These are phyloP conservation scores for Jatropha curcas DNA, from an alignment of 345 rosid species.

Conservation along the genomic window DNA sequence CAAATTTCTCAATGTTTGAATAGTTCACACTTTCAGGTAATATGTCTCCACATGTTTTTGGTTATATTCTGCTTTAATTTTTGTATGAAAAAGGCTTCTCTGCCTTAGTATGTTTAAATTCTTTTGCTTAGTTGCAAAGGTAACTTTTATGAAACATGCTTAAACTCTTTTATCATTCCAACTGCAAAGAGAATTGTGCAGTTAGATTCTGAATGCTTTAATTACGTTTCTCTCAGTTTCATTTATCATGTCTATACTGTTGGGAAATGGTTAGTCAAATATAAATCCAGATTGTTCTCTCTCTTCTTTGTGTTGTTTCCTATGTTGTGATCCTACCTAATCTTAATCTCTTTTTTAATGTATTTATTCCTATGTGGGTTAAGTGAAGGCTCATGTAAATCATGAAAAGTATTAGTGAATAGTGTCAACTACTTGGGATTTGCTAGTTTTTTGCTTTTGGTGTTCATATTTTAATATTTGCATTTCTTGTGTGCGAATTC, in stretches of 20 bases:
- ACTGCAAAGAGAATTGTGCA: neutral
- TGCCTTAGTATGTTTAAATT: neutral
- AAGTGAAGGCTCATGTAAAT: neutral
- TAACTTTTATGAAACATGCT: neutral
- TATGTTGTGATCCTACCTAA: neutral
- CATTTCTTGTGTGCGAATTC: neutral
- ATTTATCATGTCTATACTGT: neutral
- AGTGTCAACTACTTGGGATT: neutral
- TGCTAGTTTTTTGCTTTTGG: neutral
- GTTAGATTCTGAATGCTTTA: neutral
- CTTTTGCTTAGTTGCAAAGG: neutral
- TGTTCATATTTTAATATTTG: neutral
- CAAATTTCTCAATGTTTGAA: slow-evolving; percentile 71
- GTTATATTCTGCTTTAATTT: slow-evolving; percentile 9
- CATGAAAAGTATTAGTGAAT: neutral
- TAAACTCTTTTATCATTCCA: neutral
- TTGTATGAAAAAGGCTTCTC: neutral
- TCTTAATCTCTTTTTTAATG: neutral
- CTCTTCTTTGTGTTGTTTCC: neutral
- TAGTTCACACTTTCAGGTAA: slow-evolving; percentile 91
- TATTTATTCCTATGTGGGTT: neutral
- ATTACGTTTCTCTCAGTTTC: neutral
- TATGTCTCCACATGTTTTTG: neutral
- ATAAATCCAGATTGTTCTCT: neutral
- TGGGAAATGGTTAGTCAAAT: neutral